Evolutionary conservation across 192 early-diverging fungal genomes (phyloP), one percentile per base, ranked within the genome.

Genomic region (Backusella circina): DNA sequence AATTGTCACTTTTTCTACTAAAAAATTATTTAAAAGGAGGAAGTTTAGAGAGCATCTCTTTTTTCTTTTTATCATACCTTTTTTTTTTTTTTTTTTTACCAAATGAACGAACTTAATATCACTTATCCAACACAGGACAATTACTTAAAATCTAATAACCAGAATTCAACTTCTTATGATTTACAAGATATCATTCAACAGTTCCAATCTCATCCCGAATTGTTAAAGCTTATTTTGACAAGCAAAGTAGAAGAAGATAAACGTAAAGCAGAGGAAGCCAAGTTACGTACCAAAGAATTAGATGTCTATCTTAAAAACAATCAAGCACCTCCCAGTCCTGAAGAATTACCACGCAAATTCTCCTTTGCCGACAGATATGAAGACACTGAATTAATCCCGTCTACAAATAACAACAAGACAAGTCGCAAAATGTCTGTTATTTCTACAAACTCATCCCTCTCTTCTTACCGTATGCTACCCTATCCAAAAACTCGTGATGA

Each of bases 181-280:
- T 74, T 89, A 8, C 86, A 89, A 32, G 82, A 87, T n/a, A 77
- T 89, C 38, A 79, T 89, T n/a, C 75, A 85, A 0, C 85, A 84
- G 26, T 89, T 81, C 61, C 51, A 80, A 31, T 71, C 77, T 5
- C 84, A 87, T 37, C 88, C 88, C 1, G 86, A 89, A 51, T 74
- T 89, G 10, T 61, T 89, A 0, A 89, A 89, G 70, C 38, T 89
- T 37, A 89, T 89, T 66, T 75, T 89, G 54, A 77, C 82, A 5
- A 85, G 85, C 61, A 89, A 87, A 79, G 86, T 85, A 3, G 88
- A 89, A 39, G 88, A 89, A 41, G 88, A 89, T 44, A 83, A 85
- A 64, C 86, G 88, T 51, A 80, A 81, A 73, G 83, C 86, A 26
- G 88, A 89, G 70, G 88, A 89, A 71, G 88, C 88, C 1, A 83